Conservation (phyloP, 495 filamentous ascomycete species). For the Penicillium argentinense region DNA sequence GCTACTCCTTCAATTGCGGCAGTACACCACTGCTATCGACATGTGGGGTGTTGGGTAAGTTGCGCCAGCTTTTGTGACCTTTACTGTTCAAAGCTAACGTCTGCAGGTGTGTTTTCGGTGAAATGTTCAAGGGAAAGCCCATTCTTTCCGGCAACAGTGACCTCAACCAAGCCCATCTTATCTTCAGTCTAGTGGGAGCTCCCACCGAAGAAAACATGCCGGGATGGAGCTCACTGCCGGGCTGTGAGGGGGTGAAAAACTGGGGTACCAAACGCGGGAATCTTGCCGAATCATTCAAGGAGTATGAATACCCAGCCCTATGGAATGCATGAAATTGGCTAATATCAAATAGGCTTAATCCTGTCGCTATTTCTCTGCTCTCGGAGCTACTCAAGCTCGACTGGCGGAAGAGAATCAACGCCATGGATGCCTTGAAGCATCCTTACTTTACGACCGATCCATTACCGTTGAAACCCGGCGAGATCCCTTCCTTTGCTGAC, state of each 20-base stretch:
- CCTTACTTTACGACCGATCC: slow-evolving; percentile 83
- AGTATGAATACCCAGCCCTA: slow-evolving; percentile 41
- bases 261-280: slow-evolving; percentile 65
- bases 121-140: slow-evolving; percentile 94
- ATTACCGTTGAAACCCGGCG: slow-evolving; percentile 74
- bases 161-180: slow-evolving; percentile 81
- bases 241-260: slow-evolving; percentile 70
- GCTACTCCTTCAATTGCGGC: slow-evolving; percentile 78
- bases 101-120: slow-evolving; percentile 87
- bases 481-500: slow-evolving; percentile 86
- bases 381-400: slow-evolving; percentile 83
- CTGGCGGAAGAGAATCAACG: slow-evolving; percentile 85
- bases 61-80: not conserved
- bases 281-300: slow-evolving; percentile 68
- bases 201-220: slow-evolving; percentile 94
- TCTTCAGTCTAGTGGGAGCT: slow-evolving; percentile 90
- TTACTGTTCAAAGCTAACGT: slow-evolving; percentile 12
- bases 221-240: slow-evolving; percentile 78
- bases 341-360: slow-evolving; percentile 10
- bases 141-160: slow-evolving; percentile 91
- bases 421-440: slow-evolving; percentile 90
- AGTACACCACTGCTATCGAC: slow-evolving; percentile 95
- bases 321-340: not conserved
- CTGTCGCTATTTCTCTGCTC: slow-evolving; percentile 73
- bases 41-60: slow-evolving; percentile 94